phyloP scores from a whole-genome alignment of 805 yeast genomes.

The Huiozyma naganishii region DNA sequence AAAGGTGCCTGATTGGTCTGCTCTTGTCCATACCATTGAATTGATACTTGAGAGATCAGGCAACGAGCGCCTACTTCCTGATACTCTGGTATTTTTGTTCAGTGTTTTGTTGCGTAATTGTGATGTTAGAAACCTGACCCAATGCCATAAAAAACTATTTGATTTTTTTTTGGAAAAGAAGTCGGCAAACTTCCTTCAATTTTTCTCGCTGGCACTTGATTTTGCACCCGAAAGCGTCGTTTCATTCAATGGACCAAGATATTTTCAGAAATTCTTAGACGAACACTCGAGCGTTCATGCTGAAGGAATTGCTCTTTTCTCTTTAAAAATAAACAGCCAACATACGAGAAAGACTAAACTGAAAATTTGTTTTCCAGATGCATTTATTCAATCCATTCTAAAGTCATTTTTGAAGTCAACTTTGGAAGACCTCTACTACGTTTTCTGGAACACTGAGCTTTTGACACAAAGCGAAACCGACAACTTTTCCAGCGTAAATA shows the following conservation, averaged over 20 bases:
- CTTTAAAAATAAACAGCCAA: conserved; percentile 29
- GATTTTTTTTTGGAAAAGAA: conserved; percentile 29
- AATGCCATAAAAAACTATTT: conserved; percentile 35
- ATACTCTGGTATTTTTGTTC: conserved; percentile 35
- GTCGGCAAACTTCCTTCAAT: conserved; percentile 39
- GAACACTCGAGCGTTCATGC: conserved; percentile 30
- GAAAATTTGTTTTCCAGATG: conserved; percentile 20
- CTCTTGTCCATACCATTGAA: conserved; percentile 7
- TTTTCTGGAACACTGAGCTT: conserved; percentile 43
- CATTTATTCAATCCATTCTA: conserved; percentile 9
- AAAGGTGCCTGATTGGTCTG: conserved; percentile 46
- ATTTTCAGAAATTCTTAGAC: conserved; percentile 39
- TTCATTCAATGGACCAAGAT: conserved; percentile 32
- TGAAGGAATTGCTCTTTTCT: conserved; percentile 33
- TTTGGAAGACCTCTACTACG: conserved; percentile 22
- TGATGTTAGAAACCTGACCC: conserved; percentile 37
- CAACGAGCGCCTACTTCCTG: conserved; percentile 8
- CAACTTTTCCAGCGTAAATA: conserved; percentile 7
- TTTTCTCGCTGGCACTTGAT: conserved; percentile 28
- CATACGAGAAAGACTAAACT: conserved; percentile 27
- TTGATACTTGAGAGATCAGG: conserved; percentile 5
- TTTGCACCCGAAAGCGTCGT: conserved; percentile 36
- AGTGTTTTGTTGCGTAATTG: conserved; percentile 46
- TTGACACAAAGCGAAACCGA: conserved; percentile 30
- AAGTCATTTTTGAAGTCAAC: conserved; percentile 1